These are phyloP conservation scores for Alloascoidea hylecoeti DNA, from an alignment of 805 yeast genomes.

Conservation along the genomic window DNA sequence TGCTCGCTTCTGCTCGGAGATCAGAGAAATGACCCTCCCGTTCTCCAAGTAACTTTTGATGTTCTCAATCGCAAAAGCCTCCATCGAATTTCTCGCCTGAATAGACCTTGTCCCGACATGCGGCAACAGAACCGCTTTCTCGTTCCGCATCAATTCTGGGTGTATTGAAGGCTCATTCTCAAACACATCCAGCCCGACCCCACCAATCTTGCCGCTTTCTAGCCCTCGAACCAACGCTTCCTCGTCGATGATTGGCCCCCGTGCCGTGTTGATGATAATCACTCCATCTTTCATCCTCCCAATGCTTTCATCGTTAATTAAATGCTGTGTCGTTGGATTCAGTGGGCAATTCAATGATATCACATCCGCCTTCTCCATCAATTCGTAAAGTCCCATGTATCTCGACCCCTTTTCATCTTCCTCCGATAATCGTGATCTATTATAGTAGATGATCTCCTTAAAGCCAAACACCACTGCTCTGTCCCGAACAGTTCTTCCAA, in stretches of 20 bases:
- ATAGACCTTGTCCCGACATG: slow-evolving; percentile 78
- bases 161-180: slow-evolving; percentile 50
- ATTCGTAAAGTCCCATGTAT: slow-evolving; percentile 59
- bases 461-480: slow-evolving; percentile 71
- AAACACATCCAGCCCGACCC: slow-evolving; percentile 53
- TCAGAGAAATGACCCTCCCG: slow-evolving; percentile 61
- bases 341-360: slow-evolving; percentile 68
- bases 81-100: slow-evolving; percentile 73
- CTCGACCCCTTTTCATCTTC: slow-evolving; percentile 59
- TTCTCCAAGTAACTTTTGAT: slow-evolving; percentile 38
- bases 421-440: slow-evolving; percentile 41
- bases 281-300: slow-evolving; percentile 68
- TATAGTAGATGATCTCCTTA: slow-evolving; percentile 53
- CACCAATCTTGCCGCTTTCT: slow-evolving; percentile 35
- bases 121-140: slow-evolving; percentile 56
- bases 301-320: slow-evolving; percentile 45
- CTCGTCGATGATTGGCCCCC: slow-evolving; percentile 64
- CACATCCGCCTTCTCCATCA: slow-evolving; percentile 50
- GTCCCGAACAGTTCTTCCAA: slow-evolving; percentile 68
- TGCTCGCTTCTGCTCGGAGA: slow-evolving; percentile 66
- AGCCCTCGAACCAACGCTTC: slow-evolving; percentile 33
- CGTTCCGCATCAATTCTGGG: slow-evolving; percentile 32
- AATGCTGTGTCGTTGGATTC: slow-evolving; percentile 56
- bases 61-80: slow-evolving; percentile 61
- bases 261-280: slow-evolving; percentile 68